Conservation (phyloP, 768 basidiomycete genomes). For the Xerocomellus amylosporus region DNA sequence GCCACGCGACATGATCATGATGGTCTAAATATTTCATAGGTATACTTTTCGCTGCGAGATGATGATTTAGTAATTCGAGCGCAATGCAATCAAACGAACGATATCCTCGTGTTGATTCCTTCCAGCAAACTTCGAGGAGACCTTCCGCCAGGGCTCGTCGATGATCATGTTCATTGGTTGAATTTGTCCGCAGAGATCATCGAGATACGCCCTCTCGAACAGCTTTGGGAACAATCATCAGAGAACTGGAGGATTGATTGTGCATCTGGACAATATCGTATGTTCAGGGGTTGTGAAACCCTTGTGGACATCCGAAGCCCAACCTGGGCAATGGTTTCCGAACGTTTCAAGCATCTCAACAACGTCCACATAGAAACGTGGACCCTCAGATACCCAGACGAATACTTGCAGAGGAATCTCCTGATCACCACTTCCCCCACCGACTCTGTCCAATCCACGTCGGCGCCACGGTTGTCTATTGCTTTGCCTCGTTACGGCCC, state of each 20-base stretch:
- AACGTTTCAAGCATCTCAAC: not conserved
- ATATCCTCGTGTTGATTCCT: not conserved
- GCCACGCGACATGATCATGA: not conserved
- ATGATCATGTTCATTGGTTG: conserved; percentile 25
- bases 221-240: conserved; percentile 16
- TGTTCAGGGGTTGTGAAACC: not conserved
- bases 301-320: conserved; percentile 22
- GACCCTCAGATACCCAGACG: no score
- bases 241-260: conserved; percentile 22
- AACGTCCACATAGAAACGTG: no score
- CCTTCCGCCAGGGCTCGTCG: not conserved
- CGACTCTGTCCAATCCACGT: not conserved
- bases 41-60: not conserved
- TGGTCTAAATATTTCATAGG: not conserved
- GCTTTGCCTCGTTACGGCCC: conserved; percentile 36
- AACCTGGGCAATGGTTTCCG: conserved; percentile 19
- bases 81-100: not conserved
- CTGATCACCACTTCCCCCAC: conserved; percentile 7
- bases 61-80: not conserved
- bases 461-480: conserved; percentile 7
- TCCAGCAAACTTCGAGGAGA: not conserved
- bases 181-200: conserved; percentile 11
- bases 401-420: not conserved
- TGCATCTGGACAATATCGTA: not conserved
- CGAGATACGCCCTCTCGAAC: conserved; percentile 22